phyloP scores from a whole-genome alignment of 495 filamentous ascomycete species.

The Penicillium lagena region DNA sequence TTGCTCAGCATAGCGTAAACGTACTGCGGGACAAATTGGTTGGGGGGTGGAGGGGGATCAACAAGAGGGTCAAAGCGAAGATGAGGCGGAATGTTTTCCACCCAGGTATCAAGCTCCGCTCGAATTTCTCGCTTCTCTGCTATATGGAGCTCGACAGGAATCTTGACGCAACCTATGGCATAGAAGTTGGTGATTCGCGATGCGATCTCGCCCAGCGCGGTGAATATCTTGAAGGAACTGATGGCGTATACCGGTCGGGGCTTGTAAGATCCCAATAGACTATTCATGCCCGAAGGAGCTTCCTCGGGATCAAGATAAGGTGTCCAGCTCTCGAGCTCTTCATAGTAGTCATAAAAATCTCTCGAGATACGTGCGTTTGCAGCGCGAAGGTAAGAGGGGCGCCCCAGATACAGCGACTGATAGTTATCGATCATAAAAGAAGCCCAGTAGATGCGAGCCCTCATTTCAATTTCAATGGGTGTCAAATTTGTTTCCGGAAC shows the following conservation, averaged over 20 bases:
- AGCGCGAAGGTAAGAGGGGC: conserved; percentile 8
- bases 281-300: no score
- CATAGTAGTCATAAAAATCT: conserved; percentile 21
- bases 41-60: conserved; percentile 12
- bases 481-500: not conserved
- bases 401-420: conserved; percentile 22
- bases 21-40: conserved; percentile 15
- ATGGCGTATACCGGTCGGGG: not conserved
- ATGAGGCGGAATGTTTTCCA: conserved; percentile 7
- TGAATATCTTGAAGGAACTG: no score
- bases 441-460: conserved; percentile 20
- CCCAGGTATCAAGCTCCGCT: conserved; percentile 12
- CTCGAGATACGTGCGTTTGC: conserved; percentile 6
- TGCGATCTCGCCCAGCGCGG: conserved; percentile 7
- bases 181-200: conserved; percentile 20
- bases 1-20: not conserved
- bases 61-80: conserved; percentile 9
- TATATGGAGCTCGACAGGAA: no score
- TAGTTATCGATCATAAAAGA: conserved; percentile 21
- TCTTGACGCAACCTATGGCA: conserved; percentile 2
- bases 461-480: conserved; percentile 9
- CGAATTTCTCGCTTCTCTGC: not conserved
- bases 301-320: conserved; percentile 15
- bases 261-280: not conserved
- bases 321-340: conserved; percentile 28